A percentile compares a stretch with the other conserved stretches of the same genome.
Conservation (phyloP, 2,329 filamentous ascomycete genomes). For the Ploettnerulaceae sp. region DNA sequence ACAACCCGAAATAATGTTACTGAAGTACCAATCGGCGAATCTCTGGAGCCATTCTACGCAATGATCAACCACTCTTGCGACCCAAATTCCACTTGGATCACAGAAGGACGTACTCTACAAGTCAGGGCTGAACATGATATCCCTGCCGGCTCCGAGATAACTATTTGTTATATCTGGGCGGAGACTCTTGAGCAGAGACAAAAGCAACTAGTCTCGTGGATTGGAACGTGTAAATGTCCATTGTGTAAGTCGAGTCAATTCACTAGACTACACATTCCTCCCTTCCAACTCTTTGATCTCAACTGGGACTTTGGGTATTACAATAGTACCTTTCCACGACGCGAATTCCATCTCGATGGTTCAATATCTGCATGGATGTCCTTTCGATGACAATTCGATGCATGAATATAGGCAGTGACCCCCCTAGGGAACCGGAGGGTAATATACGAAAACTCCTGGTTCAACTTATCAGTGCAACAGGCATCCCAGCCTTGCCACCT, state of each 20-base stretch:
- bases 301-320: too few relatives aligned
- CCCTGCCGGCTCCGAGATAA: slow-evolving; percentile 35
- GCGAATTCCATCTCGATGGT: too few relatives aligned
- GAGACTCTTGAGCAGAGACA: background rate
- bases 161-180: slow-evolving; percentile 29
- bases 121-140: slow-evolving; percentile 34
- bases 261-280: too few relatives aligned
- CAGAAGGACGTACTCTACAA: slow-evolving; percentile 32
- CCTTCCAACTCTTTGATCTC: too few relatives aligned
- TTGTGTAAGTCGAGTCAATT: too few relatives aligned
- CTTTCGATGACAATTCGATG: too few relatives aligned
- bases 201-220: background rate
- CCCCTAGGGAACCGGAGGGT: background rate
- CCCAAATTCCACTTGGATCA: slow-evolving; percentile 35
- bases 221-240: background rate
- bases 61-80: slow-evolving; percentile 38
- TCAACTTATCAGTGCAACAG: background rate
- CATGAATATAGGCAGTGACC: too few relatives aligned
- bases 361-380: too few relatives aligned
- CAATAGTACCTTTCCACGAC: too few relatives aligned
- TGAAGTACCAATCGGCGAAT: slow-evolving; percentile 23
- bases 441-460: background rate
- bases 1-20: background rate
- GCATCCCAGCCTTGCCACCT: background rate
- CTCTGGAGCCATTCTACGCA: slow-evolving; percentile 29